Evolutionary conservation across 2,329 filamentous ascomycete genomes (phyloP).

Genomic region (Venturia pyrina): DNA sequence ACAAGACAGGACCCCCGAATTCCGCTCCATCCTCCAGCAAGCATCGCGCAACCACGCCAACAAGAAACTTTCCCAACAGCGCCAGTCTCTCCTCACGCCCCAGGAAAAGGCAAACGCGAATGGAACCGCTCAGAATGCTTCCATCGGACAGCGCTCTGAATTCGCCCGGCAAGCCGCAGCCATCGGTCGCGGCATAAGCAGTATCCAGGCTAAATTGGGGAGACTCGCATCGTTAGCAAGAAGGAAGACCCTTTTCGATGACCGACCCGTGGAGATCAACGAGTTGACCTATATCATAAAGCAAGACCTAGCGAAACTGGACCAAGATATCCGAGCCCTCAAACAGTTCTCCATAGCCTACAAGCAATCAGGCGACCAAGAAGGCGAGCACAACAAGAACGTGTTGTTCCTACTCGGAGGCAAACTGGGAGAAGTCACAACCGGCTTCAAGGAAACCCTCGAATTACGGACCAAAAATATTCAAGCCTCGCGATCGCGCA

Average conservation of each 20-base stretch:
- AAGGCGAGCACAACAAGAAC: constrained; percentile 96
- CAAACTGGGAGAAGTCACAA: constrained; percentile 82
- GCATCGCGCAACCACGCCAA: constrained; percentile 70
- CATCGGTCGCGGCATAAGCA: constrained; percentile 83
- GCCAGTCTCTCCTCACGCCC: constrained; percentile 68
- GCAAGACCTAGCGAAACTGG: constrained; percentile 78
- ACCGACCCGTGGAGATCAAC: constrained; percentile 91
- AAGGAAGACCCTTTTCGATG: constrained; percentile 93
- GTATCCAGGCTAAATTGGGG: constrained; percentile 90
- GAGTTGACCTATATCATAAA: constrained; percentile 97
- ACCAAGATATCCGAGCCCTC: constrained; percentile 79
- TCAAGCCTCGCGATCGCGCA: constrained; percentile 81
- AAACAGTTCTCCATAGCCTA: constrained; percentile 68
- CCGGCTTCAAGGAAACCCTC: constrained; percentile 94
- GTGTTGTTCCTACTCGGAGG: constrained; percentile 87
- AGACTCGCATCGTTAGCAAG: constrained; percentile 90
- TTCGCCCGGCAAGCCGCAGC: constrained; percentile 87
- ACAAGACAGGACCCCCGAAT: constrained; percentile 94
- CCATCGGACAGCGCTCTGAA: constrained; percentile 55
- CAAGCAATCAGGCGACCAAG: constrained; percentile 52
- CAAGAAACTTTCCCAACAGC: constrained; percentile 63
- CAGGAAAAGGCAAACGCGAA: constrained; percentile 52
- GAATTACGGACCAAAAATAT: constrained; percentile 97
- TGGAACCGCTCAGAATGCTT: constrained; percentile 28
- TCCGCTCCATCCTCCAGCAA: constrained; percentile 80